Evolutionary conservation across 805 yeast species (phyloP), one percentile per base, ranked within the genome.

Genomic region (Cyberlindnera lachancei): DNA sequence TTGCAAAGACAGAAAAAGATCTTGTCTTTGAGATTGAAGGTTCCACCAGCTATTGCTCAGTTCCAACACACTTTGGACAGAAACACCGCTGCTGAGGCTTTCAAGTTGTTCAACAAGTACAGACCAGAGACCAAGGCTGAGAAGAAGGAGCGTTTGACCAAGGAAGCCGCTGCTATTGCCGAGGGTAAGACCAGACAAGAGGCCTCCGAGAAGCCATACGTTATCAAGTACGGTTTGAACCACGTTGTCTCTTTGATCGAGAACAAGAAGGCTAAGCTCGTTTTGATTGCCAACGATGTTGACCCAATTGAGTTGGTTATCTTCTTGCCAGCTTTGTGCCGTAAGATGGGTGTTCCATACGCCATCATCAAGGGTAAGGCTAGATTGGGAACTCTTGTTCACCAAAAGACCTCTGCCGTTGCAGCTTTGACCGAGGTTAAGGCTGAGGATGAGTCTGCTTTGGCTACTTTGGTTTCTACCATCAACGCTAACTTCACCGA

Each of bases 301-400:
- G 98, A 90, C 77, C 98, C 98, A 62, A 84, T 90, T 61, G 98
- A 90, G 75, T 76, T 90, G 63, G 97, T 90, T 53, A 73, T 90
- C 59, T 90, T 85, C 82, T 73, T 90, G 57, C 98, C 98, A 63
- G 96, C 98, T 68, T 78, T 90, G 63, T 90, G 96, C 76, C 86
- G 90, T 75, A 92, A 92, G 82, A 79, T 90, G 94, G 97, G 96
- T 73, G 88, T 92, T 50, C 97, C 98, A 65, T 88, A 88, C 77
- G 96, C 97, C 48, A 82, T 88, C 63, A 84, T 88, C 63, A 87
- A 87, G 80, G 96, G 96, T 68, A 87, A 87, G 83, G 95, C 96
- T 51, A 85, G 97, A 77, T 80, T 90, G 61, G 97, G 97, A 53
- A 82, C 96, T 58, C 70, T 90, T 58, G 96, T 87, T 46, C 96